A percentile compares a stretch with the other conserved stretches of the same genome.
Evolutionary conservation across 257 asterid genomes (phyloP).

Genomic region (Sherardia arvensis): DNA sequence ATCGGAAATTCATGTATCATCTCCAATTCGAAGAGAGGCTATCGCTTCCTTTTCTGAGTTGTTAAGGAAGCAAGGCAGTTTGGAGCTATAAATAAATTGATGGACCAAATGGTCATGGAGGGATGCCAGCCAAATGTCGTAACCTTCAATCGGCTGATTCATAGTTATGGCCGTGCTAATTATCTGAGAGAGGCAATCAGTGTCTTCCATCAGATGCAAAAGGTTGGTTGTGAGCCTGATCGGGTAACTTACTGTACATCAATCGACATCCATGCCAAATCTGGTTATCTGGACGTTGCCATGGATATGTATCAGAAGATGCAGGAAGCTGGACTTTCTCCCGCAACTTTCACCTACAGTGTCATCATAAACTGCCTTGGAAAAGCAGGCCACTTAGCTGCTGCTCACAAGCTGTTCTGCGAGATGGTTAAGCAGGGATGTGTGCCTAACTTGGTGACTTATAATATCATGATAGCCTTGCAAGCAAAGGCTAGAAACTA

Average conservation of each 20-base stretch:
- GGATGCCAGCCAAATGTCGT: constrained; percentile 86
- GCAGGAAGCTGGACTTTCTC: constrained; percentile 95
- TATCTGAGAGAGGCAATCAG: constrained; percentile 64
- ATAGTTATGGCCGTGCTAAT: constrained; percentile 89
- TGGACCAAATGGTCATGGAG: constrained; percentile 68
- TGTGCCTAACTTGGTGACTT: constrained; percentile 79
- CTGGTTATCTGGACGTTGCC: constrained; percentile 90
- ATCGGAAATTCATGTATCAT: too few relatives aligned
- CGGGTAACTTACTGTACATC: constrained; percentile 93
- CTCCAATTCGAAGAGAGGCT: too few relatives aligned
- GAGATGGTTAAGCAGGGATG: constrained; percentile 93
- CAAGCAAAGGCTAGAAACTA: constrained; percentile 95
- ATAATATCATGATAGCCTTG: constrained; percentile 83
- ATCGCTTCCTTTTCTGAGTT: too few relatives aligned
- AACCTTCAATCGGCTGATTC: constrained; percentile 87
- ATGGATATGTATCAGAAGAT: constrained; percentile 76
- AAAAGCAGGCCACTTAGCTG: constrained; percentile 82
- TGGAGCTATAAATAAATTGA: constrained; percentile 55
- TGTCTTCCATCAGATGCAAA: constrained; percentile 70
- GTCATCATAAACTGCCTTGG: constrained; percentile 93
- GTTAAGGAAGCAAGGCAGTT: constrained; percentile 77
- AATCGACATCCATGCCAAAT: constrained; percentile 90
- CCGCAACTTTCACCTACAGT: constrained; percentile 94
- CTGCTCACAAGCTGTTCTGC: constrained; percentile 66
- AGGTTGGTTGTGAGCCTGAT: constrained; percentile 74